These are phyloP conservation scores for Castanea crenata DNA, from an alignment of 306 rosid species.

Conservation along the genomic window DNA sequence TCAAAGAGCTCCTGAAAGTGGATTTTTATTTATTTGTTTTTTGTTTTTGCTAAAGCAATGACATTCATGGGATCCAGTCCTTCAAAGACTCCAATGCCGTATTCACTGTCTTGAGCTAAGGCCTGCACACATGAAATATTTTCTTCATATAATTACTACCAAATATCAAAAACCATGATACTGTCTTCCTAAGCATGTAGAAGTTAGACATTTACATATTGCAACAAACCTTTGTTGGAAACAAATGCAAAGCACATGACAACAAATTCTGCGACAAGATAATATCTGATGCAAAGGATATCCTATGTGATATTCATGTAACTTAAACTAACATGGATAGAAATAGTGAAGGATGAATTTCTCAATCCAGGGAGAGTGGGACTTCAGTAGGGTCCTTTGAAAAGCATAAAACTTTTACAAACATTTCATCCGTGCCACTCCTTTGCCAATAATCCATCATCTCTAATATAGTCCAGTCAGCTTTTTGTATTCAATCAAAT, in stretches of 20 bases:
- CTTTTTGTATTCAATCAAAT: no score
- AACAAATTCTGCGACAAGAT: constrained; percentile 46
- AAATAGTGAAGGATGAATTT: neutral
- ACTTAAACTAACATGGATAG: neutral
- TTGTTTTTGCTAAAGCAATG: no score
- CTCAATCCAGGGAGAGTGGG: no score
- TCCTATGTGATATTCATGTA: neutral
- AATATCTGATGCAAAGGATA: neutral
- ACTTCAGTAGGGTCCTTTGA: no score
- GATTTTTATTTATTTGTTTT: no score
- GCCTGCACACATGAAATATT: constrained; percentile 54
- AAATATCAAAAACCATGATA: neutral
- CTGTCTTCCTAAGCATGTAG: constrained; percentile 13
- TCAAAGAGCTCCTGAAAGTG: no score
- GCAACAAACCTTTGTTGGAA: constrained; percentile 86
- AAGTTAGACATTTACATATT: constrained; percentile 7
- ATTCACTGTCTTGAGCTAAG: constrained; percentile 66
- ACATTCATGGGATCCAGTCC: no score
- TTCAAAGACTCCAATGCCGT: no score
- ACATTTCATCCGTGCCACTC: no score
- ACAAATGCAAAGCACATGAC: constrained; percentile 76
- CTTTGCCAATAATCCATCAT: no score
- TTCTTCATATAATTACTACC: constrained; percentile 4
- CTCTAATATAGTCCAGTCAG: no score
- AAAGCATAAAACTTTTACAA: no score